Percentiles rank a stretch among this genome's conserved stretches.
phyloP scores from a whole-genome alignment of 192 early-diverging fungal species.

The Linnemannia schmuckeri region DNA sequence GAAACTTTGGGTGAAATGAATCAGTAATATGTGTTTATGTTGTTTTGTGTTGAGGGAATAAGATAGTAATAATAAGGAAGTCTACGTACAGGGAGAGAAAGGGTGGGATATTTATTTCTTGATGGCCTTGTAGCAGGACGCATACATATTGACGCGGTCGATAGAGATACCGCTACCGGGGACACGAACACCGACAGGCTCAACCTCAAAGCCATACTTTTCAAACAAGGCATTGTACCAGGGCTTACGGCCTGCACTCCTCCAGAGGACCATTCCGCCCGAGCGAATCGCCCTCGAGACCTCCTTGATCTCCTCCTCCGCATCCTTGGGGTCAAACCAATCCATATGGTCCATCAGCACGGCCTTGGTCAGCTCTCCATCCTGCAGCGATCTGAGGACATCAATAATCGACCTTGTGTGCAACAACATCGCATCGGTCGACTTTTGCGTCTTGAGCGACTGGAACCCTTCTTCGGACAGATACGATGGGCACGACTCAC shows the following conservation, averaged over 20 bases:
- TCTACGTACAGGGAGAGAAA: not conserved
- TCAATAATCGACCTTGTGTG: slow-evolving; percentile 88
- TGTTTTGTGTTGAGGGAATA: not conserved
- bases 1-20: too few species aligned
- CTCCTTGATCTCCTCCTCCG: slow-evolving; percentile 76
- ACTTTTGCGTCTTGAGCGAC: slow-evolving; percentile 62
- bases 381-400: slow-evolving; percentile 68
- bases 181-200: slow-evolving; percentile 76
- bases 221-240: slow-evolving; percentile 88
- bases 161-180: slow-evolving; percentile 72
- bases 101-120: slow-evolving; percentile 37
- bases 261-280: slow-evolving; percentile 84
- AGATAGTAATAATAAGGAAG: not conserved
- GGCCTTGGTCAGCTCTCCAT: slow-evolving; percentile 79
- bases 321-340: slow-evolving; percentile 81
- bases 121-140: slow-evolving; percentile 74
- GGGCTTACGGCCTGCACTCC: slow-evolving; percentile 82
- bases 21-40: too few species aligned
- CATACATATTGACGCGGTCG: slow-evolving; percentile 91
- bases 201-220: slow-evolving; percentile 75
- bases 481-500: slow-evolving; percentile 79
- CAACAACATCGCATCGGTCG: slow-evolving; percentile 75
- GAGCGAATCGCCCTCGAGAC: slow-evolving; percentile 69
- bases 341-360: slow-evolving; percentile 93
- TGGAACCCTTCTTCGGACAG: slow-evolving; percentile 79